These are phyloP conservation scores for Acer saccharum DNA, from an alignment of 345 rosid species.

Conservation along the genomic window DNA sequence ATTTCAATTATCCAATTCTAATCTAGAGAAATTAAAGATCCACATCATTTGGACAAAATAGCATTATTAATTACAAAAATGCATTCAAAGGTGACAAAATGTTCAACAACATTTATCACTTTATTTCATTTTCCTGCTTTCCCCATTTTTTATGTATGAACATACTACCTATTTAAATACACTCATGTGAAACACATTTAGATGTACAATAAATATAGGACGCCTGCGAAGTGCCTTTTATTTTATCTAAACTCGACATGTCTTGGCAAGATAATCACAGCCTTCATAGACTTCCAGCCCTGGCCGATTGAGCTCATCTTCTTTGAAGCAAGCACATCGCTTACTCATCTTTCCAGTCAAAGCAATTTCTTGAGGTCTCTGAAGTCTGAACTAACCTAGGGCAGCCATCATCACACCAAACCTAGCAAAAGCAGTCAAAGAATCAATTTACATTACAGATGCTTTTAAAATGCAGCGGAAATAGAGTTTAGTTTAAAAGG, in stretches of 20 bases:
- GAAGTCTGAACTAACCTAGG: slow-evolving; percentile 94
- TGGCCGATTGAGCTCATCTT: slow-evolving; percentile 63
- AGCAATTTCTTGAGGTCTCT: slow-evolving; percentile 89
- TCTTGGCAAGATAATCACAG: slow-evolving; percentile 68
- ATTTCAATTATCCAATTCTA: too few relatives aligned
- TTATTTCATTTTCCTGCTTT: neutral
- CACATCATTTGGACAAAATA: too few relatives aligned
- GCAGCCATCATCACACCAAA: slow-evolving; percentile 88
- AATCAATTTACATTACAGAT: neutral
- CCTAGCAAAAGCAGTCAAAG: slow-evolving; percentile 45
- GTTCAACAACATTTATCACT: neutral
- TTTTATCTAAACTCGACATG: slow-evolving; percentile 58
- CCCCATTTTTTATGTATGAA: neutral
- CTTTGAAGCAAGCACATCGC: slow-evolving; percentile 84
- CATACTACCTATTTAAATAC: neutral
- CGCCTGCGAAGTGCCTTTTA: neutral
- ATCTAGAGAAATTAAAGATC: too few relatives aligned
- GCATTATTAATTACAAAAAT: neutral
- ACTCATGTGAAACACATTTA: neutral
- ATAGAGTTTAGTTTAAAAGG: neutral
- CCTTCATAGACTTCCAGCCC: slow-evolving; percentile 82
- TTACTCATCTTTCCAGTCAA: slow-evolving; percentile 88
- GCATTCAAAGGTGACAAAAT: neutral
- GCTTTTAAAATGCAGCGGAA: too few relatives aligned
- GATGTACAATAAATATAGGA: neutral